Evolutionary conservation across 805 yeast genomes (phyloP).

Genomic region (Saccharomycopsis amapae): DNA sequence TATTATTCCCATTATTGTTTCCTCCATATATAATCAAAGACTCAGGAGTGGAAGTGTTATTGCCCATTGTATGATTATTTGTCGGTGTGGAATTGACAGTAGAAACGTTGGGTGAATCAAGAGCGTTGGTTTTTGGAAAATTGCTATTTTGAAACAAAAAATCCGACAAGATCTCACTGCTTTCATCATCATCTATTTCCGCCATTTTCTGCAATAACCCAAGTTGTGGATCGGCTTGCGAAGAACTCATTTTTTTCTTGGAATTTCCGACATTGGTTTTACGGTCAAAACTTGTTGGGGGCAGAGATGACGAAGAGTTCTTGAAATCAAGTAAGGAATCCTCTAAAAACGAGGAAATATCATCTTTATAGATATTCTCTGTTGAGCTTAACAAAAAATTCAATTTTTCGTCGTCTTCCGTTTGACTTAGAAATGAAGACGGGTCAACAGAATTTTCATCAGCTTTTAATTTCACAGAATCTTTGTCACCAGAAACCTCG

Average conservation of each 20-base stretch:
- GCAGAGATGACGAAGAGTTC: background rate
- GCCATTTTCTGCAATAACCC: conserved; percentile 14
- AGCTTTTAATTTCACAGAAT: background rate
- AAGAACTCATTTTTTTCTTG: background rate
- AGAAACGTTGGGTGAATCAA: conserved; percentile 13
- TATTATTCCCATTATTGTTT: conserved; percentile 1
- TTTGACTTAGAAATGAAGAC: background rate
- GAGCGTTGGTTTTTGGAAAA: conserved; percentile 2
- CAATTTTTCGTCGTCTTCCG: conserved; percentile 6
- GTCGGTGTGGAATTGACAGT: conserved; percentile 19
- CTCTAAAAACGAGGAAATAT: conserved; percentile 10
- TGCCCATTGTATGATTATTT: conserved; percentile 2
- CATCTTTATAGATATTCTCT: conserved; percentile 8
- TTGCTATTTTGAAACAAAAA: conserved; percentile 11
- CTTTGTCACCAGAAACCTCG: background rate
- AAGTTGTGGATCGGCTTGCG: background rate
- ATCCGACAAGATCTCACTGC: conserved; percentile 17
- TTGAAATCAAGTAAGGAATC: conserved; percentile 12
- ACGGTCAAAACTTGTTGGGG: conserved; percentile 1
- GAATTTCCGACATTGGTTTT: background rate
- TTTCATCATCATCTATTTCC: conserved; percentile 11
- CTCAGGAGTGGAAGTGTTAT: conserved; percentile 19
- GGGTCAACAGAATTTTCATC: background rate
- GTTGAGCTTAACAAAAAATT: background rate
- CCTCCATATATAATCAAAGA: conserved; percentile 7